Evolutionary conservation across 306 rosid species (phyloP).

Genomic region (Pyrus communis): DNA sequence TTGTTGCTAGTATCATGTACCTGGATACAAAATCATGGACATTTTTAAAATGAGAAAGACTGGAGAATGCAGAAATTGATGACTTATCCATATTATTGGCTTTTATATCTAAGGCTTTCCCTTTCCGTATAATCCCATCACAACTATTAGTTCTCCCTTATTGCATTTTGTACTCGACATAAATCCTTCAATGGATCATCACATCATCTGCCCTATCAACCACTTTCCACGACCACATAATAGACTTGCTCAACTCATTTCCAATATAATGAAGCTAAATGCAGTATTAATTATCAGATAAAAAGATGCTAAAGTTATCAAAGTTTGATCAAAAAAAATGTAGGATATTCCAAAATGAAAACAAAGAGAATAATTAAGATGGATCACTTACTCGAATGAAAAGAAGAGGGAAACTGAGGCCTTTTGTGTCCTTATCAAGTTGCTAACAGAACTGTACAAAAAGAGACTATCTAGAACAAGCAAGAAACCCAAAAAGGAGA

Average conservation of each 20-base stretch:
- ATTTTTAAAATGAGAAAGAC: constrained; percentile 8
- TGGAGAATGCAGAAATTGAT: neutral
- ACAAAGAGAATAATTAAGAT: neutral
- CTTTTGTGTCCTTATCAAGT: constrained; percentile 55
- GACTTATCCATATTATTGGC: neutral
- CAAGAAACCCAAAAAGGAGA: constrained; percentile 88
- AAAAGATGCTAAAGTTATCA: neutral
- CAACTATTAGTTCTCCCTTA: neutral
- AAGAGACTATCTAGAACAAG: constrained; percentile 69
- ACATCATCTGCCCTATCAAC: neutral
- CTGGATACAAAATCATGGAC: constrained; percentile 39
- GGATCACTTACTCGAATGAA: constrained; percentile 80
- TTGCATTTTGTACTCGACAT: neutral
- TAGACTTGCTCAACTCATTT: neutral
- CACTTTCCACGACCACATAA: neutral
- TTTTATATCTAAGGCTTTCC: neutral
- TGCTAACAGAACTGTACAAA: constrained; percentile 55
- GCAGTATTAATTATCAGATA: neutral
- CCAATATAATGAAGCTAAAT: neutral
- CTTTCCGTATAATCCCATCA: neutral
- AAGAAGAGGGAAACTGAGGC: constrained; percentile 95
- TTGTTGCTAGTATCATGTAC: constrained; percentile 99
- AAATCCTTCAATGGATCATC: neutral
- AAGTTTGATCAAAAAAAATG: neutral
- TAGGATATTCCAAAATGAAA: neutral